phyloP scores from a whole-genome alignment of 2,329 filamentous ascomycete genomes.

The Apiospora pterosperma region DNA sequence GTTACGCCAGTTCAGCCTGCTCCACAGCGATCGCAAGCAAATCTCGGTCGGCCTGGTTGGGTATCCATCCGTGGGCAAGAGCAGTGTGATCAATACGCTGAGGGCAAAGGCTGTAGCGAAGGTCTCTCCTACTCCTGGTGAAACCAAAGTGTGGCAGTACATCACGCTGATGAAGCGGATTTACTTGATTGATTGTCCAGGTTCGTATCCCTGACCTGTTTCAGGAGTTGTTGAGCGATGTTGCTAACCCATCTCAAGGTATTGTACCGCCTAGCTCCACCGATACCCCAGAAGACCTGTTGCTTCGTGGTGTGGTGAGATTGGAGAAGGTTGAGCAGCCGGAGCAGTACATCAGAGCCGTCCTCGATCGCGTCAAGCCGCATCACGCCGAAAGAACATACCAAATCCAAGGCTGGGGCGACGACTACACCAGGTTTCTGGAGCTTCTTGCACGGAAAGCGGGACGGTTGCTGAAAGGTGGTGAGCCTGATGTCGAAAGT shows the following conservation, averaged over 20 bases:
- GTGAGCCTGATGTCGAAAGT: constrained; percentile 92
- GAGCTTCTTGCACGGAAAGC: constrained; percentile 84
- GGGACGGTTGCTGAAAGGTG: constrained; percentile 81
- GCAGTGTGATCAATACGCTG: constrained; percentile 93
- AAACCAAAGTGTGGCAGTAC: constrained; percentile 98
- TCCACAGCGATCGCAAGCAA: constrained; percentile 90
- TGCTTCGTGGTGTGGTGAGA: constrained; percentile 86
- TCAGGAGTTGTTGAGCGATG: constrained; percentile 52
- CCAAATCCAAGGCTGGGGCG: constrained; percentile 74
- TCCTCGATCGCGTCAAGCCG: constrained; percentile 75
- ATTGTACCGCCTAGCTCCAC: constrained; percentile 71
- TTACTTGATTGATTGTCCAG: background rate
- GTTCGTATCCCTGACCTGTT: constrained; percentile 58
- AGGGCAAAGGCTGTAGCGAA: constrained; percentile 69
- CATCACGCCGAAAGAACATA: constrained; percentile 93
- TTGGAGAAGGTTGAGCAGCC: constrained; percentile 97
- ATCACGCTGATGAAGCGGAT: constrained; percentile 71
- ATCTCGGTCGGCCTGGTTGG: constrained; percentile 85
- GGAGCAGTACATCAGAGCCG: constrained; percentile 87
- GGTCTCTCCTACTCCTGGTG: constrained; percentile 66
- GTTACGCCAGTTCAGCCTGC: constrained; percentile 84
- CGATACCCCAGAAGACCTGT: constrained; percentile 61
- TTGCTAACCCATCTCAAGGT: constrained; percentile 88
- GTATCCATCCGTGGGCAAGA: constrained; percentile 94
- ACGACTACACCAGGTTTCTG: constrained; percentile 77